phyloP scores from a whole-genome alignment of 345 rosid species.

The Eucalyptus decipiens region DNA sequence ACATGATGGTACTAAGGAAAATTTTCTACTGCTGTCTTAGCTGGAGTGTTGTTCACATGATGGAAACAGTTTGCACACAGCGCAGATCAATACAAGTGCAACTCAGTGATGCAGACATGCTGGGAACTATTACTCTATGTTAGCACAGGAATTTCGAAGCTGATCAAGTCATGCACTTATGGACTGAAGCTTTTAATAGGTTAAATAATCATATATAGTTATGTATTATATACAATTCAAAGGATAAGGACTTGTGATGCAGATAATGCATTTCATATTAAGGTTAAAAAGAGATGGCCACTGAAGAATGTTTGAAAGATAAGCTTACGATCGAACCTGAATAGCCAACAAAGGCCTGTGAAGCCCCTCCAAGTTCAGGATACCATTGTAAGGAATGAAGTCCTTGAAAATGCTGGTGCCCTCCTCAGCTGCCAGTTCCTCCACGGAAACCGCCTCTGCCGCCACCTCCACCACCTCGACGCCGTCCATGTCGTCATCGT shows the following conservation, averaged over 20 bases:
- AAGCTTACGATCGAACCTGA: slow-evolving; percentile 35
- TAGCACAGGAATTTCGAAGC: not conserved
- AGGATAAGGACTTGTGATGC: not conserved
- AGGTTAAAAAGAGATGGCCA: not conserved
- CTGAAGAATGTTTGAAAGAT: not conserved
- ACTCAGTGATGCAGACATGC: not conserved
- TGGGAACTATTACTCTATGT: not conserved
- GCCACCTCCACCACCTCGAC: slow-evolving; percentile 60
- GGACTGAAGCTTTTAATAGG: not conserved
- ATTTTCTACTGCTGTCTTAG: not conserved
- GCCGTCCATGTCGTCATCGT: slow-evolving; percentile 71
- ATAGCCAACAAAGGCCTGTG: slow-evolving; percentile 54
- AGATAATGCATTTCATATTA: not conserved
- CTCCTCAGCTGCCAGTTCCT: slow-evolving; percentile 58
- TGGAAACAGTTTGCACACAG: not conserved
- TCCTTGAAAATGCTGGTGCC: slow-evolving; percentile 45
- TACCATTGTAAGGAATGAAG: slow-evolving; percentile 52
- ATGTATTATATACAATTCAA: not conserved
- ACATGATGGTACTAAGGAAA: not conserved
- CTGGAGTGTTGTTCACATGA: not conserved
- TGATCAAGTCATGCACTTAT: not conserved
- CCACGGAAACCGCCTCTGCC: slow-evolving; percentile 44
- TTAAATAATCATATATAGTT: not conserved
- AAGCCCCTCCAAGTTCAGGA: slow-evolving; percentile 73
- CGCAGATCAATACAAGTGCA: not conserved